These are phyloP conservation scores for Kodamaea kaohsiungensis DNA, from an alignment of 805 yeast genomes.

Conservation along the genomic window DNA sequence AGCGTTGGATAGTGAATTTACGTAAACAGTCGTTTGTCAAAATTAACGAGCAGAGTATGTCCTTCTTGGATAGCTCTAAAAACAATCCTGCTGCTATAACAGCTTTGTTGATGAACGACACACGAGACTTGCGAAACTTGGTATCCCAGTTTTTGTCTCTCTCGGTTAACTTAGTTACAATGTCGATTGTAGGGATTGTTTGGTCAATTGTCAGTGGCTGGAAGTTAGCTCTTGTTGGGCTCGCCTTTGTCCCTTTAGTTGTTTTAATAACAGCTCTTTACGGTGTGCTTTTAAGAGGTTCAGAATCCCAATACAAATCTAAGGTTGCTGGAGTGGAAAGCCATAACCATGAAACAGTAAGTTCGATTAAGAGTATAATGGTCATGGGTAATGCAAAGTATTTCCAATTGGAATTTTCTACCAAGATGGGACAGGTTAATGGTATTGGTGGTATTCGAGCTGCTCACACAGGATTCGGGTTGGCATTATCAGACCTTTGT, in stretches of 20 bases:
- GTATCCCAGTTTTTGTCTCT: slow-evolving; percentile 63
- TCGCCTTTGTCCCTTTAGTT: slow-evolving; percentile 72
- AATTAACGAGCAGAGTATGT: slow-evolving; percentile 51
- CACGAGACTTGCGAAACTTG: slow-evolving; percentile 71
- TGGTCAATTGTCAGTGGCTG: slow-evolving; percentile 86
- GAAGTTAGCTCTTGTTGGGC: slow-evolving; percentile 82
- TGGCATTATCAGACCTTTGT: slow-evolving; percentile 56
- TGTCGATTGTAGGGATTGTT: slow-evolving; percentile 59
- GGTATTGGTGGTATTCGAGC: slow-evolving; percentile 53
- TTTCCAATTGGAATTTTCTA: slow-evolving; percentile 44
- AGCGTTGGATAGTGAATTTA: slow-evolving; percentile 60
- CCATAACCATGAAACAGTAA: slow-evolving; percentile 51
- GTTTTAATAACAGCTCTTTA: slow-evolving; percentile 51
- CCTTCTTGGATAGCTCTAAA: slow-evolving; percentile 49
- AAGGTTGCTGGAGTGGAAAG: slow-evolving; percentile 56
- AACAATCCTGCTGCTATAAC: slow-evolving; percentile 54
- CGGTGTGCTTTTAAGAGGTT: slow-evolving; percentile 49
- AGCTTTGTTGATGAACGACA: slow-evolving; percentile 75
- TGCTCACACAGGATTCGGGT: slow-evolving; percentile 63
- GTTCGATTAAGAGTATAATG: slow-evolving; percentile 64
- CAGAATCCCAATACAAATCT: slow-evolving; percentile 63
- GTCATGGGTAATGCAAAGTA: slow-evolving; percentile 51
- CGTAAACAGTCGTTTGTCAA: slow-evolving; percentile 50
- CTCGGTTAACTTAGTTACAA: slow-evolving; percentile 50
- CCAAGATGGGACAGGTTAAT: slow-evolving; percentile 30